Base-by-base conservation (phyloP, 768 basidiomycete genomes). In the Russula sp. region DNA sequence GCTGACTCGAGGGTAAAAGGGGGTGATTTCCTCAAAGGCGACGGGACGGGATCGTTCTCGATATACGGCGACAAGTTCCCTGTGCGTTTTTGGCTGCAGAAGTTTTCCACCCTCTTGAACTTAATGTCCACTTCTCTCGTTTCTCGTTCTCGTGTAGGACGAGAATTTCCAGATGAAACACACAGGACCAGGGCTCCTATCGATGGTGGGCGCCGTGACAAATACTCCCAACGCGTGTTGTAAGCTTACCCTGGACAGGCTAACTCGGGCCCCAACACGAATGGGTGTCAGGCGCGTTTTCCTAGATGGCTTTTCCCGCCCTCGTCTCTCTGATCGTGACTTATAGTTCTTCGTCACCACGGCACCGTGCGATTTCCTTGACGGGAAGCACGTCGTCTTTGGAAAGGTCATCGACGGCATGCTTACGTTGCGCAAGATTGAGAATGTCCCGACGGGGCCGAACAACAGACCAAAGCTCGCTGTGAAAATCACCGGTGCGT, bases 111-210 rank as follows among this genome's bases (percentile, higher is more conserved):
- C 32, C 34, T 4, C 10, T 16, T 29, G 4, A 41, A 22, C 20
- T 60, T 22, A 46, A 46, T 65, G 32, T 64, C 39, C 13, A 18
- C 35, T 6, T 29, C 25, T 29, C 25, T 29, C 25, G 25, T 29
- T 29, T 7, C 43, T 20, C 43, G 22, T 46, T 45, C 9, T 35
- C 8, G 14, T 48, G 7, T 63, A 95, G 87, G 96, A 98, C 69
- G 96, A 98, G 77, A 98, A 94, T 73, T 98, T 98, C 69, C 80
- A 82, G 58, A 84, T 93, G 69, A 95, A 94, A 71, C 96, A 99
- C 70, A 82, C 78, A 0, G 87, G 81, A 1, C 86, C 95, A 1
- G 95, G 95, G 1, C 75, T 98, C 41, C 75, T 98, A 29, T 95
- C 92, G 41, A 98, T 98, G 95, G 94, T 88, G 68, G 42, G 74